phyloP scores from a whole-genome alignment of 495 filamentous ascomycete species.

The Aspergillus incahuasiensis region DNA sequence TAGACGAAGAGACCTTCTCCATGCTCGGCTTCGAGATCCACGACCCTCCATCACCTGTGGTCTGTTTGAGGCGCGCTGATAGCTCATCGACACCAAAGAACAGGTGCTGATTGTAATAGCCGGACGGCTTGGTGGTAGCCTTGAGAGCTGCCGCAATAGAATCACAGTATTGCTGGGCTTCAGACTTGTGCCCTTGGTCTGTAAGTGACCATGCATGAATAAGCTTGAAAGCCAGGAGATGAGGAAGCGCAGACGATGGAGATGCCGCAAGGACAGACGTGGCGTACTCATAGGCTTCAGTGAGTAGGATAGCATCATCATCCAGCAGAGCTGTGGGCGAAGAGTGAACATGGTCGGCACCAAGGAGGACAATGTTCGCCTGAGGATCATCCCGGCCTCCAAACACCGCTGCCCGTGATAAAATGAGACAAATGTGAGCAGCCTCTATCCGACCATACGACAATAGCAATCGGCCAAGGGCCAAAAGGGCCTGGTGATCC shows the following conservation, averaged over 20 bases:
- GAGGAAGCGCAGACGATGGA: conserved; percentile 60
- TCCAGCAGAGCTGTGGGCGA: conserved; percentile 66
- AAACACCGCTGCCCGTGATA: conserved; percentile 57
- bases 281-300: conserved; percentile 89
- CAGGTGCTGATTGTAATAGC: conserved; percentile 74
- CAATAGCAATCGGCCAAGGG: conserved; percentile 78
- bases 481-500: conserved; percentile 69
- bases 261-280: conserved; percentile 58
- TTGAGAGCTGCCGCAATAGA: conserved; percentile 74
- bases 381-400: conserved; percentile 80
- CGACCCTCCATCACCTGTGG: conserved; percentile 64
- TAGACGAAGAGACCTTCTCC: conserved; percentile 82
- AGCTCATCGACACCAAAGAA: conserved; percentile 77
- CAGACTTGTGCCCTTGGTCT: conserved; percentile 72
- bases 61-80: conserved; percentile 72
- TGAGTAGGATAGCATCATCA: conserved; percentile 78
- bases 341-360: conserved; percentile 67
- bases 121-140: conserved; percentile 73
- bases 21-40: conserved; percentile 95
- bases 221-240: conserved; percentile 85
- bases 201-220: conserved; percentile 79
- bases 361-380: conserved; percentile 75
- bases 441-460: conserved; percentile 86
- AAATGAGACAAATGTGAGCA: conserved; percentile 82
- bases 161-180: conserved; percentile 90